Conservation (phyloP, 1,284 basidiomycete genomes). For the Tranzscheliella williamsii region DNA sequence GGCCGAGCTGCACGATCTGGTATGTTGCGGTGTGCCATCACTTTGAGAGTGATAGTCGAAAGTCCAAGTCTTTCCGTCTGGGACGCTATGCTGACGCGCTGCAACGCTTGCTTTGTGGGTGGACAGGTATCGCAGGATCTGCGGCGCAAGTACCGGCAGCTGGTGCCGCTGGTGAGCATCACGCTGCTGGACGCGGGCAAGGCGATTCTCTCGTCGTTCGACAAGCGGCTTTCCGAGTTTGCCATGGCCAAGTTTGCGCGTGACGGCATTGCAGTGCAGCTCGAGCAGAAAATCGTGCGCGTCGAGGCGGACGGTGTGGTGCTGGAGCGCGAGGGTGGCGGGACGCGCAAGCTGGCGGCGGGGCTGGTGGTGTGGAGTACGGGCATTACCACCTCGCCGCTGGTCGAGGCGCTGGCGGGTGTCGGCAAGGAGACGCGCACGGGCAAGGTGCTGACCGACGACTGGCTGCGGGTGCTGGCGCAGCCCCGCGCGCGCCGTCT, state of each 20-base stretch:
- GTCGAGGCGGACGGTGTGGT: conserved; percentile 20
- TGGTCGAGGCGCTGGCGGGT: conserved; percentile 69
- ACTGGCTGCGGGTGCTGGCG: conserved; percentile 16
- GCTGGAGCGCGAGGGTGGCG: not conserved
- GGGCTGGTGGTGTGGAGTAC: conserved; percentile 84
- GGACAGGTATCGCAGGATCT: conserved; percentile 69
- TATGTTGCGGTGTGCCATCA: too few relatives aligned
- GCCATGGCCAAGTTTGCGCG: conserved; percentile 49
- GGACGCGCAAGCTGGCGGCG: conserved; percentile 3
- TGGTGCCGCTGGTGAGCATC: conserved; percentile 24
- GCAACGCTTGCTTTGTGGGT: too few relatives aligned
- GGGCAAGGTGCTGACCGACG: conserved; percentile 65
- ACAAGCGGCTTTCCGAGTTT: conserved; percentile 45
- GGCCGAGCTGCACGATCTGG: conserved; percentile 81
- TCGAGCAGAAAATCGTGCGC: conserved; percentile 11
- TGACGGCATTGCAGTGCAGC: conserved; percentile 23
- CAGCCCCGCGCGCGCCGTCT: not conserved
- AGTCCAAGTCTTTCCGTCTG: too few relatives aligned
- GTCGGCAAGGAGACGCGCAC: conserved; percentile 71
- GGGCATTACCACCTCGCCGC: conserved; percentile 76
- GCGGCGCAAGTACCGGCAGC: conserved; percentile 62
- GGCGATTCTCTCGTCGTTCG: conserved; percentile 54
- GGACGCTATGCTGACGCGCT: too few relatives aligned
- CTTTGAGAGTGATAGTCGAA: too few relatives aligned
- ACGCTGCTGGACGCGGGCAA: conserved; percentile 46